These are phyloP conservation scores for Combretum micranthum DNA, from an alignment of 345 rosid genomes.

Conservation along the genomic window DNA sequence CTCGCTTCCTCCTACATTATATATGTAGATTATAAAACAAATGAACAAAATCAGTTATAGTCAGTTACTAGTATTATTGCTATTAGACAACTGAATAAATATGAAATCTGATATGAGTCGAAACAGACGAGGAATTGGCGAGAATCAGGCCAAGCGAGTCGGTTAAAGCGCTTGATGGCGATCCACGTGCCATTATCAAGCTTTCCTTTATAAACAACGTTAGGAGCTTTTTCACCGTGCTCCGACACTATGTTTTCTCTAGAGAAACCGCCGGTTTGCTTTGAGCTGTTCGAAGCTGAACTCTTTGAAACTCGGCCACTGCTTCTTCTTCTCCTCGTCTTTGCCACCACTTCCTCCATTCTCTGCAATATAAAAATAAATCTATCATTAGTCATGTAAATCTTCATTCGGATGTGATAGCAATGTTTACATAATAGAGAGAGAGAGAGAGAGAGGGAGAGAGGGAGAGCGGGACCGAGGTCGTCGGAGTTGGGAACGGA, in stretches of 20 bases:
- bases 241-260: constrained; percentile 87
- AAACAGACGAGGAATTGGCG: constrained; percentile 67
- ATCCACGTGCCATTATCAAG: constrained; percentile 69
- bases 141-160: constrained; percentile 89
- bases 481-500: constrained; percentile 19
- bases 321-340: constrained; percentile 24
- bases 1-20: constrained; percentile 89
- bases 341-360: constrained; percentile 1
- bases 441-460: neutral
- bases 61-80: neutral
- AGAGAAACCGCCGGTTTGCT: constrained; percentile 78
- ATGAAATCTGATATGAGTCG: neutral
- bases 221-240: constrained; percentile 96
- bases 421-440: neutral
- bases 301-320: constrained; percentile 39
- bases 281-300: constrained; percentile 68
- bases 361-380: constrained; percentile 29
- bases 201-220: constrained; percentile 90
- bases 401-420: neutral
- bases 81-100: neutral
- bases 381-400: constrained; percentile 5
- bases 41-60: neutral
- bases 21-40: constrained; percentile 1
- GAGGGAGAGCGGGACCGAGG: constrained; percentile 29
- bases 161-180: constrained; percentile 83